Percentiles rank a stretch among this genome's conserved stretches.
phyloP scores from a whole-genome alignment of 805 yeast species.

The Priceomyces melissophilus region DNA sequence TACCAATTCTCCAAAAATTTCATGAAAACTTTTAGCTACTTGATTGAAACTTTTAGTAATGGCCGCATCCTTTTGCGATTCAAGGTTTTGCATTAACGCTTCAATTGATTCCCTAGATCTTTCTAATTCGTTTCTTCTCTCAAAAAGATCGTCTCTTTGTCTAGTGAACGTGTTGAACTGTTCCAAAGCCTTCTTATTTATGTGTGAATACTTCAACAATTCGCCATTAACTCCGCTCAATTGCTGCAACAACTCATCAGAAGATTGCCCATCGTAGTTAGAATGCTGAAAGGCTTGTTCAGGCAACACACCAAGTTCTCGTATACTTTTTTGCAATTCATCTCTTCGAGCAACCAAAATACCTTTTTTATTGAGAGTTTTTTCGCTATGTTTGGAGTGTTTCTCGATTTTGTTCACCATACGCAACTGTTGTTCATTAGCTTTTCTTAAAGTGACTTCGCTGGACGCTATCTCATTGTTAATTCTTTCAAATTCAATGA shows the following conservation, averaged over 20 bases:
- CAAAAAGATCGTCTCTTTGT: conserved; percentile 64
- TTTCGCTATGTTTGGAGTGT: conserved; percentile 63
- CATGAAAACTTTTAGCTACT: conserved; percentile 69
- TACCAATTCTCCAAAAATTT: conserved; percentile 75
- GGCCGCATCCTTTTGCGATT: conserved; percentile 78
- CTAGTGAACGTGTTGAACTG: conserved; percentile 70
- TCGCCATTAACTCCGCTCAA: conserved; percentile 55
- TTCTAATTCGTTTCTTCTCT: conserved; percentile 66
- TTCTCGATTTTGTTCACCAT: conserved; percentile 56
- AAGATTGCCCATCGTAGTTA: conserved; percentile 39
- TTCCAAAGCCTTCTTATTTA: conserved; percentile 86
- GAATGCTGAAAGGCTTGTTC: conserved; percentile 66
- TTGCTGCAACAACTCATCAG: conserved; percentile 51
- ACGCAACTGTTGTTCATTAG: conserved; percentile 56
- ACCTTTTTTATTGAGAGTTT: conserved; percentile 58
- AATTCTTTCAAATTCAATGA: conserved; percentile 24
- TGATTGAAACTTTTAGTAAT: conserved; percentile 73
- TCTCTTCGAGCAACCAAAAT: conserved; percentile 59
- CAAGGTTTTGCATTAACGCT: conserved; percentile 63
- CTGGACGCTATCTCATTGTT: conserved; percentile 28
- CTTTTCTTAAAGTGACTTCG: conserved; percentile 41
- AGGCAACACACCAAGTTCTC: conserved; percentile 85
- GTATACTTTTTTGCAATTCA: conserved; percentile 66
- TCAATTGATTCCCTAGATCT: conserved; percentile 71
- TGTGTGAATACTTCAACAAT: conserved; percentile 64